A percentile compares a stretch with the other conserved stretches of the same genome.
Evolutionary conservation across 225 moss, liverwort and hornwort genomes (phyloP).

Genomic region (Physcomitrium patens): DNA sequence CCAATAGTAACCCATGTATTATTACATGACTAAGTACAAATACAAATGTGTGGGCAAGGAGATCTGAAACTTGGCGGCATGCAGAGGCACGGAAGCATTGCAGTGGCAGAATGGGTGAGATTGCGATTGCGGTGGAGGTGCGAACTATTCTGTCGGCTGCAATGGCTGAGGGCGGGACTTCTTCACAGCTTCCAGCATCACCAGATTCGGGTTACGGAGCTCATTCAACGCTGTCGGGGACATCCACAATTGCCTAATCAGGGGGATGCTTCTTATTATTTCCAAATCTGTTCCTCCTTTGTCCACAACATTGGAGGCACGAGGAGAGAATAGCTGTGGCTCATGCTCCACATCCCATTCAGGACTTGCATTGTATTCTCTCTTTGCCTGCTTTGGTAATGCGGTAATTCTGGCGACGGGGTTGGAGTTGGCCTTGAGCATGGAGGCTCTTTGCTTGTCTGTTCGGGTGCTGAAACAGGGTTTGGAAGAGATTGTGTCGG

Average conservation of each 20-base stretch:
- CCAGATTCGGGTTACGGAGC: conserved; percentile 17
- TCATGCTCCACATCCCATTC: too few species aligned
- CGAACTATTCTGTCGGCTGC: neutral
- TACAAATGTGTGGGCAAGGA: neutral
- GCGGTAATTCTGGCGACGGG: neutral
- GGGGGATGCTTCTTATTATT: too few species aligned
- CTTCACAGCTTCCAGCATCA: neutral
- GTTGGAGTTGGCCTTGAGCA: neutral
- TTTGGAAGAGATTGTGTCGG: neutral
- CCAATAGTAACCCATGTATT: too few species aligned
- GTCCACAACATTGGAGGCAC: too few species aligned
- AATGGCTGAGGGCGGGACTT: neutral
- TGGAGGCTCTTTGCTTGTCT: neutral
- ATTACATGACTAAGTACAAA: too few species aligned
- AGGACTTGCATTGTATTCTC: too few species aligned
- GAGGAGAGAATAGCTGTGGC: too few species aligned
- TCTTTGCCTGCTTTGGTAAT: neutral
- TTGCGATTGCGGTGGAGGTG: neutral
- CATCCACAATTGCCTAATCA: neutral
- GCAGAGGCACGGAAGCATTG: too few species aligned
- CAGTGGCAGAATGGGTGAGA: neutral
- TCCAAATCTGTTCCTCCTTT: too few species aligned
- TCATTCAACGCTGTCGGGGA: neutral
- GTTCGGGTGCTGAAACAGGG: neutral
- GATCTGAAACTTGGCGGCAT: conserved; percentile 27